A percentile compares a stretch with the other conserved stretches of the same genome.
Conservation (phyloP, 2,329 filamentous ascomycete species). For the Sarocladiaceae sp. region DNA sequence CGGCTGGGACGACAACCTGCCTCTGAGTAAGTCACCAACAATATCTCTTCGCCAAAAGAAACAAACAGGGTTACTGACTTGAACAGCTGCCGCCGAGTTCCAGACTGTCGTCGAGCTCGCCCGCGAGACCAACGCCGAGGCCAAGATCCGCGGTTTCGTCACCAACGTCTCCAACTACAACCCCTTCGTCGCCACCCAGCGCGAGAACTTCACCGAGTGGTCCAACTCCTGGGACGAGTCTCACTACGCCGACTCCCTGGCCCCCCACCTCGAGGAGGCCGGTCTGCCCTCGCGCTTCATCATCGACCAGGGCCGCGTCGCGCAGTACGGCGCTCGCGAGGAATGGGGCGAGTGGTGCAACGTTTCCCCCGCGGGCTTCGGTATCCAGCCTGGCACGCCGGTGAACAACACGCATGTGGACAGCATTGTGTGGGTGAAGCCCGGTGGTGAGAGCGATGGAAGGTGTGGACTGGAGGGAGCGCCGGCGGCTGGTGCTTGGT, state of each 20-base stretch:
- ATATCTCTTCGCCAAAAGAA: not conserved
- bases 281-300: slow-evolving; percentile 38
- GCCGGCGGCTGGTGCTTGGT: slow-evolving; percentile 33
- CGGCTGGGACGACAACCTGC: slow-evolving; percentile 33
- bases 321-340: slow-evolving; percentile 26
- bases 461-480: slow-evolving; percentile 30
- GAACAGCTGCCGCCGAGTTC: slow-evolving; percentile 31
- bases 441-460: slow-evolving; percentile 37
- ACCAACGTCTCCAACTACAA: slow-evolving; percentile 40
- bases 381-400: slow-evolving; percentile 27
- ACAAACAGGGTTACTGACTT: not conserved
- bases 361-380: slow-evolving; percentile 32
- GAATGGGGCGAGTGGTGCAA: slow-evolving; percentile 41
- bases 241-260: slow-evolving; percentile 31
- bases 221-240: slow-evolving; percentile 33
- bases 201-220: slow-evolving; percentile 34
- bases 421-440: slow-evolving; percentile 39
- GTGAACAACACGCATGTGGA: slow-evolving; percentile 31
- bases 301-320: slow-evolving; percentile 37
- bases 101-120: slow-evolving; percentile 31
- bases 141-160: slow-evolving; percentile 31
- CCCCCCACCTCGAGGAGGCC: slow-evolving; percentile 28
- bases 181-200: slow-evolving; percentile 28
- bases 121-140: slow-evolving; percentile 15
- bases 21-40: slow-evolving; percentile 19